A percentile compares a stretch with the other conserved stretches of the same genome.
These are phyloP conservation scores for Physcomitrellopsis africana DNA, from an alignment of 225 moss, liverwort and hornwort genomes.

Conservation along the genomic window DNA sequence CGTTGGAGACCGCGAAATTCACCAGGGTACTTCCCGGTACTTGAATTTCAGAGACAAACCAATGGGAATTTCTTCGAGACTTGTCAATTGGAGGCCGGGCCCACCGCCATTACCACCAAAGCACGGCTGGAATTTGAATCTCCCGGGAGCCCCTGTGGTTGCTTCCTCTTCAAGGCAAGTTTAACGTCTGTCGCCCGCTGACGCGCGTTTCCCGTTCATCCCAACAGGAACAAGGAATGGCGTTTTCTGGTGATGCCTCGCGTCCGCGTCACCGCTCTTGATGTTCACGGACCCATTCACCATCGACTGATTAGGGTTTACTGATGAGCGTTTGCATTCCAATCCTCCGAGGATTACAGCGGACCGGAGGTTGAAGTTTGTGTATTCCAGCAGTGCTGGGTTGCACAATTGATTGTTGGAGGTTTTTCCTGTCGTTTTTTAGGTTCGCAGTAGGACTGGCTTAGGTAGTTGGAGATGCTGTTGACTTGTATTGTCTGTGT, in stretches of 20 bases:
- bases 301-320: slow-evolving; percentile 21
- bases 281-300: too few species aligned
- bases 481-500: background rate
- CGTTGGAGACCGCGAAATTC: too few species aligned
- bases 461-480: background rate
- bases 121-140: slow-evolving; percentile 27
- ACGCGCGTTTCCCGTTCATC: background rate
- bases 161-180: slow-evolving; percentile 21
- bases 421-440: background rate
- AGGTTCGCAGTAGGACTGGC: background rate
- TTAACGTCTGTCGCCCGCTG: too few species aligned
- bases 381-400: background rate
- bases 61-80: too few species aligned
- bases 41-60: too few species aligned
- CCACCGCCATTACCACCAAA: too few species aligned
- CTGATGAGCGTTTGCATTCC: background rate
- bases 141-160: background rate
- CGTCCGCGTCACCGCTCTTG: background rate
- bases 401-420: background rate
- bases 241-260: too few species aligned
- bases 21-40: too few species aligned
- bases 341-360: background rate
- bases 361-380: background rate
- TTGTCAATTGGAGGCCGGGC: too few species aligned
- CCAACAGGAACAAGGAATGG: too few species aligned